Base-by-base conservation (phyloP, 2,329 filamentous ascomycete genomes). In the Penicillium occitanis region DNA sequence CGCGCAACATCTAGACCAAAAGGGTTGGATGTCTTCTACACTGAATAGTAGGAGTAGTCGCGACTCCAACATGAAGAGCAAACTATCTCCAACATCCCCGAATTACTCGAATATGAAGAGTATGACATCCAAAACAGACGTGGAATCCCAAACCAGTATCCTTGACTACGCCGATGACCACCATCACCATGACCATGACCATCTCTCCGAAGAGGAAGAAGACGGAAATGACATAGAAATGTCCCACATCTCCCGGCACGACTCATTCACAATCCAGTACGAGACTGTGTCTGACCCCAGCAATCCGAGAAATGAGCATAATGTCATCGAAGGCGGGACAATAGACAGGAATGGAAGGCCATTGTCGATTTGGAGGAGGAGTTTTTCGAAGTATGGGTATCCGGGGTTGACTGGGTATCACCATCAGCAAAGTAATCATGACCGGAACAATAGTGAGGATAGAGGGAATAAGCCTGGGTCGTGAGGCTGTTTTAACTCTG, bases 141-240 rank as follows among this genome's bases (percentile, higher is more conserved):
- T 67, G 19, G 65, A 67, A 57, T 64, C 61, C 3, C 65, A 67
- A n/a, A 57, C 48, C 13, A 67, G 65, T 17, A 58, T 61, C 5
- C 61, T 66, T 10, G 59, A 59, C 8, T 46, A 55, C 1, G 30
- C 30, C 30, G 48, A 64, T 17, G 30, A 64, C 37, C 37, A 59
- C 3, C 28, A 35, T 11, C 10, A 35, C 33, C 33, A 35, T 35
- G 33, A 35, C 33, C 30, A 33, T 33, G 30, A 59, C 17, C 51
- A 48, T n/a, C 40, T 59, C 33, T 40, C 44, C 3, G 22, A 51
- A 19, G 58, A 51, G 10, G 25, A 61, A 14, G 37, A 40, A 11
- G 55, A 35, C 6, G 33, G 46, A n/a, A 22, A 48, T 8, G 44
- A 59, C 11, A 65, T 67, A 4, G 61, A 62, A n/a, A 58, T 67